phyloP scores from a whole-genome alignment of 2,329 filamentous ascomycete genomes.

The Diaporthe ilicicola region DNA sequence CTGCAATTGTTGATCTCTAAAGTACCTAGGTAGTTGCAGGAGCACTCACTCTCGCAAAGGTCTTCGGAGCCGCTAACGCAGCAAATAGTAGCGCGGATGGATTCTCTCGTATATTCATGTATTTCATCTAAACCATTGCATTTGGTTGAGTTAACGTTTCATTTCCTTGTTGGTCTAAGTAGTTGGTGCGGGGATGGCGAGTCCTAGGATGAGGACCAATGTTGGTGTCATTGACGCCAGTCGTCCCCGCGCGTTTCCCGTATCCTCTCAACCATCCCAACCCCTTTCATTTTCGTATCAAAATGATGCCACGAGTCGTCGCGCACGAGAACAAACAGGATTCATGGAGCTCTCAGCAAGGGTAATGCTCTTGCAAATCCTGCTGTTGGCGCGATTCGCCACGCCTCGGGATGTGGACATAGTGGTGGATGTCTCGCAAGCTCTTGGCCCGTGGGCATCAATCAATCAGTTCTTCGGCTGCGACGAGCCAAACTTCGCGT shows the following conservation, averaged over 20 bases:
- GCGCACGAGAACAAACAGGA: too few relatives aligned
- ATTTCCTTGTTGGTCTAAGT: background rate
- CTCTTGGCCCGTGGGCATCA: background rate
- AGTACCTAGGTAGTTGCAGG: too few relatives aligned
- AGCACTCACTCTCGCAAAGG: too few relatives aligned
- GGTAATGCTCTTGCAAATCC: background rate
- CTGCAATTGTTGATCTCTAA: too few relatives aligned
- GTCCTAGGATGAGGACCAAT: background rate
- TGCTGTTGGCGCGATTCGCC: background rate
- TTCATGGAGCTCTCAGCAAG: background rate
- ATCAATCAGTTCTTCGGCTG: constrained; percentile 22
- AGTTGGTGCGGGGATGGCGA: background rate
- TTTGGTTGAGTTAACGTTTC: constrained; percentile 2
- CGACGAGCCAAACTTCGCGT: constrained; percentile 24
- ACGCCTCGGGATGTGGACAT: background rate
- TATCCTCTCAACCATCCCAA: too few relatives aligned
- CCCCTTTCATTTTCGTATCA: background rate
- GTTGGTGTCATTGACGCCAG: background rate
- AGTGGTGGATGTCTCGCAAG: constrained; percentile 8
- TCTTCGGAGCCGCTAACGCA: background rate
- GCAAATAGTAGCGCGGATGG: too few relatives aligned
- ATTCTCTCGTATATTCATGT: too few relatives aligned
- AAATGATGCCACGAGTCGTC: background rate
- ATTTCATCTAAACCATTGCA: background rate
- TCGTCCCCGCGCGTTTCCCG: background rate